Conservation (phyloP, 805 yeast genomes). For the Diddensiella transvaalensis region DNA sequence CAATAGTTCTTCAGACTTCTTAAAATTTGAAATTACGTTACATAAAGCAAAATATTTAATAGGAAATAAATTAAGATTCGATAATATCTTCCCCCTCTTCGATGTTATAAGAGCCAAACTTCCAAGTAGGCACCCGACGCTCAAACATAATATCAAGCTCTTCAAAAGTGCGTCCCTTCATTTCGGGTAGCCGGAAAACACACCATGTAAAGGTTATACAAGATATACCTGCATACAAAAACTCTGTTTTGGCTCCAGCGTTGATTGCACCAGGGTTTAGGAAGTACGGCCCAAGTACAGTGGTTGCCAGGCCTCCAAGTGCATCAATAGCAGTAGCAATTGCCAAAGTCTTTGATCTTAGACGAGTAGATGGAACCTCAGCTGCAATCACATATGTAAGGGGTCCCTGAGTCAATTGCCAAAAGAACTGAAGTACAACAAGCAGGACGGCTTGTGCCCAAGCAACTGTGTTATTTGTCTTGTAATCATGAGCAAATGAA, state of each 20-base stretch:
- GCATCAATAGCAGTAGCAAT: slow-evolving; percentile 22
- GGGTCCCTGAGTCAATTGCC: slow-evolving; percentile 46
- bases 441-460: slow-evolving; percentile 42
- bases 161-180: slow-evolving; percentile 51
- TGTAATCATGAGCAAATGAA: slow-evolving; percentile 27
- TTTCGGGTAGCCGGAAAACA: slow-evolving; percentile 52
- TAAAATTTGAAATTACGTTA: background rate
- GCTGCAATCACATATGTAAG: slow-evolving; percentile 39
- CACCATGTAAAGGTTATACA: slow-evolving; percentile 37
- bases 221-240: slow-evolving; percentile 41
- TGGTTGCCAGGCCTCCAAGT: background rate
- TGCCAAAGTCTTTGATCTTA: slow-evolving; percentile 37
- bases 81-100: background rate
- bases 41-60: background rate
- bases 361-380: slow-evolving; percentile 41
- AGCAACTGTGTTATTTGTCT: slow-evolving; percentile 9
- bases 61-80: background rate
- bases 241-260: slow-evolving; percentile 47
- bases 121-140: background rate
- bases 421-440: slow-evolving; percentile 42
- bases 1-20: slow-evolving; percentile 1
- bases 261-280: slow-evolving; percentile 43
- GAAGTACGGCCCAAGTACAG: slow-evolving; percentile 38
- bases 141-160: slow-evolving; percentile 49
- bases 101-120: slow-evolving; percentile 1